phyloP scores from a whole-genome alignment of 2,329 filamentous ascomycete species.

The Neonectria hederae region DNA sequence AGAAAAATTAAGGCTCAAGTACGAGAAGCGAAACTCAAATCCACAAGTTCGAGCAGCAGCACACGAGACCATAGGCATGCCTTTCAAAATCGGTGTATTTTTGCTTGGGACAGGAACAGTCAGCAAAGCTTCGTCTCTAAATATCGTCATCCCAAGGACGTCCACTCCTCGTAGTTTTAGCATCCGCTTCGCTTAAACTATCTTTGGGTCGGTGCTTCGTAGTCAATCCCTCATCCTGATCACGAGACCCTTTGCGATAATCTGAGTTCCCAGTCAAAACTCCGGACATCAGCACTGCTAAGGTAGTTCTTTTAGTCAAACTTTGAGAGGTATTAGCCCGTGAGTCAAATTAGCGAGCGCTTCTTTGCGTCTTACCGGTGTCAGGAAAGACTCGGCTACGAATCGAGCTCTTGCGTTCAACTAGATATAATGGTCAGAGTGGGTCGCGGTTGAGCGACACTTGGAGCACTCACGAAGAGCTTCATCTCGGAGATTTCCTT shows the following conservation, averaged over 20 bases:
- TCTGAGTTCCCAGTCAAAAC: slow-evolving; percentile 27
- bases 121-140: slow-evolving; percentile 36
- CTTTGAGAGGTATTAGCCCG: slow-evolving; percentile 35
- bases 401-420: slow-evolving; percentile 97
- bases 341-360: neutral
- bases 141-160: slow-evolving; percentile 28
- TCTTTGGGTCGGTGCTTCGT: slow-evolving; percentile 26
- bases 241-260: slow-evolving; percentile 26
- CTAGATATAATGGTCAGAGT: slow-evolving; percentile 56
- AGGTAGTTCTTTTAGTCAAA: slow-evolving; percentile 46
- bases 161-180: slow-evolving; percentile 22
- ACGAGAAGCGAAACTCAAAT: neutral
- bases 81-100: slow-evolving; percentile 32
- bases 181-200: slow-evolving; percentile 17
- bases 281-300: slow-evolving; percentile 33
- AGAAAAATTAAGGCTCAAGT: too few species aligned
- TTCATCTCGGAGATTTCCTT: slow-evolving; percentile 99
- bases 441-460: slow-evolving; percentile 10
- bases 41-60: neutral
- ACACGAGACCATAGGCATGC: neutral
- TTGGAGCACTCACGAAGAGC: slow-evolving; percentile 81
- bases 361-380: slow-evolving; percentile 70
- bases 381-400: slow-evolving; percentile 97
- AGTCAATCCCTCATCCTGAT: slow-evolving; percentile 23
- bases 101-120: slow-evolving; percentile 31